These are phyloP conservation scores for Scheffersomyces illinoinensis DNA, from an alignment of 1,139 yeast species.

Conservation along the genomic window DNA sequence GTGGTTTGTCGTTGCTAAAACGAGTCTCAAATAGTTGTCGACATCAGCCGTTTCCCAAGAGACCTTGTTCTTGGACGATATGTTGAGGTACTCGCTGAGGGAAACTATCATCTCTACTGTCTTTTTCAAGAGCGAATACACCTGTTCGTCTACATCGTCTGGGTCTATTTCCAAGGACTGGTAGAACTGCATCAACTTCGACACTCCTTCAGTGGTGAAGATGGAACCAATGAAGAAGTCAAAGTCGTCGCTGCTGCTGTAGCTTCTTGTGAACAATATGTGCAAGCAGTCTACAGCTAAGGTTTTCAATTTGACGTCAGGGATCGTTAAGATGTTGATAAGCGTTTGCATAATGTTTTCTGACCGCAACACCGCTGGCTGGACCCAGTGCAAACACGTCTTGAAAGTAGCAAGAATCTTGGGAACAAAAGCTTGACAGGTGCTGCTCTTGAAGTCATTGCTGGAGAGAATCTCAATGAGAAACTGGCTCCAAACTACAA, in stretches of 20 bases:
- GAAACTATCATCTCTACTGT: conserved; percentile 93
- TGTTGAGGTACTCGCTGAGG: conserved; percentile 72
- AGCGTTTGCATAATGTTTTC: conserved; percentile 71
- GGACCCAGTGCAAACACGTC: conserved; percentile 89
- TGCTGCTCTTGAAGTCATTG: conserved; percentile 35
- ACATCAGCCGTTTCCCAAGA: conserved; percentile 57
- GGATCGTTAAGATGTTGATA: conserved; percentile 56
- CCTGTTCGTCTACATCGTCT: conserved; percentile 74
- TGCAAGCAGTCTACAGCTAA: conserved; percentile 91
- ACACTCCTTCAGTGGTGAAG: conserved; percentile 70
- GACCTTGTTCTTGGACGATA: conserved; percentile 39
- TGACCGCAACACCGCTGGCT: conserved; percentile 68
- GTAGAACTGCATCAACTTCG: conserved; percentile 65
- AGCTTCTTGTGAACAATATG: conserved; percentile 81
- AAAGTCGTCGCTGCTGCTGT: conserved; percentile 69
- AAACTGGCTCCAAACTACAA: conserved; percentile 69
- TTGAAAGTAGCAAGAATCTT: conserved; percentile 81
- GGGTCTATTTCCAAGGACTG: conserved; percentile 64
- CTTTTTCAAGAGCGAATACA: conserved; percentile 80
- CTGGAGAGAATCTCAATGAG: conserved; percentile 52
- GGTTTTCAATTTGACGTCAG: conserved; percentile 69
- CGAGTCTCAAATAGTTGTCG: conserved; percentile 66
- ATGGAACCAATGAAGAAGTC: conserved; percentile 78
- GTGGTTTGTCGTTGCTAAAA: conserved; percentile 78
- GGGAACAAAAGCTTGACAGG: conserved; percentile 52